These are phyloP conservation scores for Solanum rostratum DNA, from an alignment of 257 asterid genomes.

Conservation along the genomic window DNA sequence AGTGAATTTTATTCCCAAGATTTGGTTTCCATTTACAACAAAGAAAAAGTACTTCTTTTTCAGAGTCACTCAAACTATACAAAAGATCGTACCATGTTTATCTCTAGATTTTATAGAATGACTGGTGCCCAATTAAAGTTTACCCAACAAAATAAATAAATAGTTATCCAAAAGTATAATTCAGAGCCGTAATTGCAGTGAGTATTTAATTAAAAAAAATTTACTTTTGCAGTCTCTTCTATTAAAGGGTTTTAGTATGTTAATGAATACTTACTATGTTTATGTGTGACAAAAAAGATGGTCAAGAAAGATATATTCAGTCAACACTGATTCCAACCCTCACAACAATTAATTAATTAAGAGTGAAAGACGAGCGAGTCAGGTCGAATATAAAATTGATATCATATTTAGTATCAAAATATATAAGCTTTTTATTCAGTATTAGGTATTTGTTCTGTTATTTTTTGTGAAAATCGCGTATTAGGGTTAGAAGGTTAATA, in stretches of 20 bases:
- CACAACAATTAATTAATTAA: neutral
- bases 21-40: constrained; percentile 31
- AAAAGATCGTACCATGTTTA: constrained; percentile 53
- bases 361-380: too few species aligned
- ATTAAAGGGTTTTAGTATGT: neutral
- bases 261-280: constrained; percentile 9
- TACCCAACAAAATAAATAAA: neutral
- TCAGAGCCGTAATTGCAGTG: constrained; percentile 39
- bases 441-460: too few species aligned
- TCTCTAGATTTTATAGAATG: constrained; percentile 43
- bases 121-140: constrained; percentile 36
- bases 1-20: constrained; percentile 19
- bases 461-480: too few species aligned
- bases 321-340: constrained; percentile 3
- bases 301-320: constrained; percentile 16
- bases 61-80: constrained; percentile 36
- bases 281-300: constrained; percentile 23
- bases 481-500: too few species aligned
- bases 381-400: too few species aligned
- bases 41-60: constrained; percentile 2
- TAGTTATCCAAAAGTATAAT: neutral
- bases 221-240: neutral
- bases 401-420: too few species aligned
- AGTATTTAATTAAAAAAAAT: neutral
- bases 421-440: too few species aligned